Evolutionary conservation across 1,139 yeast genomes (phyloP).

Genomic region (Diutina scorzettiae): DNA sequence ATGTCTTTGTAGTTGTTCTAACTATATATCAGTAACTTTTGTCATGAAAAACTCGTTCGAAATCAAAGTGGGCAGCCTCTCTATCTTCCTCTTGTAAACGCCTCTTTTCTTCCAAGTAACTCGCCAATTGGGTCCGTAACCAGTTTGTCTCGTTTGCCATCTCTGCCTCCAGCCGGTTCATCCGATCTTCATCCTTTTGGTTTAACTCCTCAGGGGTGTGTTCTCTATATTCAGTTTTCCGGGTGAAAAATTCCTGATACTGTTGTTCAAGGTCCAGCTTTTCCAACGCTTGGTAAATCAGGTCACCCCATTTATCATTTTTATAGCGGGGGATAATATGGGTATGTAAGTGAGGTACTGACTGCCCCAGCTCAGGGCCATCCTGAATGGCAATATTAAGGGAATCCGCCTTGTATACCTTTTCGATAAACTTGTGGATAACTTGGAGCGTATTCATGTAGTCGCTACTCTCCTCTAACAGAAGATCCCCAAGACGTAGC

Average conservation of each 20-base stretch:
- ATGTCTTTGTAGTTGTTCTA: too few relatives aligned
- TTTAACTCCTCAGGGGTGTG: conserved; percentile 24
- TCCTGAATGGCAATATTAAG: conserved; percentile 88
- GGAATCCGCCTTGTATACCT: conserved; percentile 63
- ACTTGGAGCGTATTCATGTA: conserved; percentile 68
- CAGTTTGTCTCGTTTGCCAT: conserved; percentile 58
- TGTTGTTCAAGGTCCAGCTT: conserved; percentile 21
- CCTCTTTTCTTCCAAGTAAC: neutral
- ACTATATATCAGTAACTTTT: conserved; percentile 4
- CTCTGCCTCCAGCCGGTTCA: conserved; percentile 39
- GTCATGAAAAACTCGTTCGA: neutral
- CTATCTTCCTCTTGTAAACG: neutral
- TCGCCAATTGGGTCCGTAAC: conserved; percentile 30
- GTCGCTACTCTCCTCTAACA: conserved; percentile 62
- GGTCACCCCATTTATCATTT: conserved; percentile 58
- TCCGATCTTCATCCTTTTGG: conserved; percentile 34
- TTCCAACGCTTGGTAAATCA: conserved; percentile 53
- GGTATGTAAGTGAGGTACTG: conserved; percentile 87
- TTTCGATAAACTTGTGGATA: conserved; percentile 53
- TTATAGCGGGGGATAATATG: conserved; percentile 78
- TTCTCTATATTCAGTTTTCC: conserved; percentile 15
- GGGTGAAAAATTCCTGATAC: conserved; percentile 19
- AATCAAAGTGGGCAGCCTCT: neutral
- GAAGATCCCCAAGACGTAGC: conserved; percentile 52
- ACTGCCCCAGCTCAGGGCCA: conserved; percentile 92